Base-by-base conservation (phyloP, 768 basidiomycete species). In the Rhizopogon vulgaris region DNA sequence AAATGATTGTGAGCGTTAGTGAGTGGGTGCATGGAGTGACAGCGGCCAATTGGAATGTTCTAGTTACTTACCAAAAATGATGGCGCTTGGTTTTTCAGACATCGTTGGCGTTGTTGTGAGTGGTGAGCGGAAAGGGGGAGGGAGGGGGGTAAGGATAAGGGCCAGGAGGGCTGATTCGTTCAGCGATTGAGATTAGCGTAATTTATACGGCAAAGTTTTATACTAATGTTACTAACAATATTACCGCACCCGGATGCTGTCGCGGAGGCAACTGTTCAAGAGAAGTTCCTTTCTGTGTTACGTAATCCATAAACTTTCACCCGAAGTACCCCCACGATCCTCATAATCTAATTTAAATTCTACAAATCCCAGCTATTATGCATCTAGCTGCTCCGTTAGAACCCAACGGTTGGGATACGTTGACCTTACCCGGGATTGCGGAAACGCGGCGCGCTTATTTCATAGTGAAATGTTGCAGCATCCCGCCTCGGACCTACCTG, bases 51-150 rank as follows among this genome's bases (percentile, higher is more conserved):
- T 46, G 48, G 15, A 51, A 40, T 34, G 52, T 3, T 22, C 22
- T 22, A 22, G 22, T 8, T 6, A 68, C 81, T 56, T 54, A 90
- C 90, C 90, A 59, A 90, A 84, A 58, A 92, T 84, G 59, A 92
- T 77, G 38, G 78, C 89, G 67, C 70, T 82, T 12, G 87, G 87
- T 56, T 77, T 80, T 39, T 63, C 65, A 49, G 42, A 41, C 40
- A 37, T 51, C 28, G 38, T 75, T 59, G 77, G 76, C 77, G 51
- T 43, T 59, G 50, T 47, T 48, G 48, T 50, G 38, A 46, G 47
- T 11, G 36, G 49, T 32, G 52, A 49, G 38, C 36, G 38, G 46
- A 41, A 34, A 18, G 46, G 52, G 30, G 51, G 48, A 49, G 51
- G 52, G 32, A 51, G 38, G 48, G 39, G 41, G 47, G 48, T 24